A percentile compares a stretch with the other conserved stretches of the same genome.
phyloP scores from a whole-genome alignment of 2,329 filamentous ascomycete genomes.

The Penicillium sclerotigenum region DNA sequence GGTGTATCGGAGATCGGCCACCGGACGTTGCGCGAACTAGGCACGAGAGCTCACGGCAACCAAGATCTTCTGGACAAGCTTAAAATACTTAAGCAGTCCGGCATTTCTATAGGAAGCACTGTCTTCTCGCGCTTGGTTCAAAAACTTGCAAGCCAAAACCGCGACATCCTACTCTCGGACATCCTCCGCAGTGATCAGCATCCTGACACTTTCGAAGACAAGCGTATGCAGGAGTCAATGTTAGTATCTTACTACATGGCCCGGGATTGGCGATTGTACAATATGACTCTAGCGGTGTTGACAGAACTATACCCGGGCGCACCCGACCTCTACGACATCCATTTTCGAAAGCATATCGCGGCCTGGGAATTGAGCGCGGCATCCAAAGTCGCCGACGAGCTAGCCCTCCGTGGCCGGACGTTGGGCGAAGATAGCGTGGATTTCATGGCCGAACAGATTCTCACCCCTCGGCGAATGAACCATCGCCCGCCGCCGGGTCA shows the following conservation, averaged over 20 bases:
- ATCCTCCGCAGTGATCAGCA: slow-evolving; percentile 61
- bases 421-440: slow-evolving; percentile 47
- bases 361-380: slow-evolving; percentile 32
- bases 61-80: slow-evolving; percentile 59
- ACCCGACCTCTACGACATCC: slow-evolving; percentile 35
- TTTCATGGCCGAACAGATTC: slow-evolving; percentile 39
- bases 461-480: slow-evolving; percentile 31
- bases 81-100: slow-evolving; percentile 57
- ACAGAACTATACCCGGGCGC: slow-evolving; percentile 37
- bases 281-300: slow-evolving; percentile 56
- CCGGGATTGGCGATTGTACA: slow-evolving; percentile 52
- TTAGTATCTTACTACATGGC: slow-evolving; percentile 52
- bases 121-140: slow-evolving; percentile 65
- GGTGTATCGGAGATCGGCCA: slow-evolving; percentile 71
- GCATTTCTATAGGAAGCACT: slow-evolving; percentile 61
- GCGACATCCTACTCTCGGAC: slow-evolving; percentile 52
- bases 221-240: slow-evolving; percentile 52
- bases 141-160: slow-evolving; percentile 58
- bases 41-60: slow-evolving; percentile 58
- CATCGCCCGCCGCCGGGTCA: slow-evolving; percentile 24
- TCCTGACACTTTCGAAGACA: slow-evolving; percentile 61
- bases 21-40: slow-evolving; percentile 73
- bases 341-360: slow-evolving; percentile 40
- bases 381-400: slow-evolving; percentile 45
- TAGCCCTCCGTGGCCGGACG: slow-evolving; percentile 46